Conservation (phyloP, 257 asterid genomes). For the Solanum medicagineum region DNA sequence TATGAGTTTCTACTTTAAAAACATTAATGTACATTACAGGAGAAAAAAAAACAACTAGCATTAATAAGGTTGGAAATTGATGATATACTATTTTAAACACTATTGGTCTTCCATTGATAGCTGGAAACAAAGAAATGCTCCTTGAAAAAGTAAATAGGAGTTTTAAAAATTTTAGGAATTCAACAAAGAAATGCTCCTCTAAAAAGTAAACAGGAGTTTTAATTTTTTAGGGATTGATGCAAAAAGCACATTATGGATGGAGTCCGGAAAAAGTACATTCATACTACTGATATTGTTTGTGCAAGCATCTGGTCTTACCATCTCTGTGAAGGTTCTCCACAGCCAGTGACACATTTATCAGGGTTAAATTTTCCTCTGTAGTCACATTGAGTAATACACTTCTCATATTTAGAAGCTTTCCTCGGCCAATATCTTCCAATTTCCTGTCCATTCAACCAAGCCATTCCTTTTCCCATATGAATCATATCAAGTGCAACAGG, state of each 20-base stretch:
- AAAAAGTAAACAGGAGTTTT: background rate
- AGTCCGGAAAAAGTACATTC: background rate
- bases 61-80: background rate
- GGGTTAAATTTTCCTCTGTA: conserved; percentile 83
- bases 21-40: background rate
- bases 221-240: background rate
- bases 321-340: conserved; percentile 87
- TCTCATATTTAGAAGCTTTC: conserved; percentile 52
- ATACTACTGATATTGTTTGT: background rate
- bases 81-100: background rate
- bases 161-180: background rate
- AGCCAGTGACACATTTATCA: conserved; percentile 71
- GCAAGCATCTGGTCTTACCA: conserved; percentile 34
- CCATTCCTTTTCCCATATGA: conserved; percentile 91
- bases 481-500: conserved; percentile 83
- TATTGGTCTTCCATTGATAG: background rate
- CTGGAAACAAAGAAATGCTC: background rate
- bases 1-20: background rate
- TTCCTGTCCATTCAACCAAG: conserved; percentile 91
- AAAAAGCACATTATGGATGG: background rate
- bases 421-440: conserved; percentile 88
- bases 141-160: background rate
- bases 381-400: conserved; percentile 56
- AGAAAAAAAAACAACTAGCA: background rate
- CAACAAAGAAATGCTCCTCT: background rate